Conservation (phyloP, 1,284 basidiomycete genomes). For the Pholiota adiposa region DNA sequence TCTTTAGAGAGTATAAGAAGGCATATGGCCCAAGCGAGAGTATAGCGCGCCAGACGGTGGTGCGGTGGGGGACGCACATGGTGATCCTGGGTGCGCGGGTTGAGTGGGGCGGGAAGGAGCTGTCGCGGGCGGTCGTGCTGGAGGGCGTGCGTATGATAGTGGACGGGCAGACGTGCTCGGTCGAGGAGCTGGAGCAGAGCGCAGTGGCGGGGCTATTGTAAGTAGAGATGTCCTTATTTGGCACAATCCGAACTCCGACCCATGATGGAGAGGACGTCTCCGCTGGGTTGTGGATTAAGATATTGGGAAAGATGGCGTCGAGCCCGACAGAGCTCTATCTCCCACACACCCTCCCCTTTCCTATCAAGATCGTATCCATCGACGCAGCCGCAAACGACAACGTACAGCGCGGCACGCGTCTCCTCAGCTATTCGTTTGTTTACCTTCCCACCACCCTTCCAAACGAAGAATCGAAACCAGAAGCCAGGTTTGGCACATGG, state of each 20-base stretch:
- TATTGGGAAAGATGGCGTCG: constrained; percentile 41
- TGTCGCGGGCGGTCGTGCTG: constrained; percentile 47
- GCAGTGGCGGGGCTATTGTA: constrained; percentile 26
- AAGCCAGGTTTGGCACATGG: constrained; percentile 86
- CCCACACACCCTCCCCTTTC: constrained; percentile 76
- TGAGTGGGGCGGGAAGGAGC: constrained; percentile 48
- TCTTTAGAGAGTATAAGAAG: constrained; percentile 46
- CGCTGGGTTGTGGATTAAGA: constrained; percentile 2
- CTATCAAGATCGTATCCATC: constrained; percentile 75
- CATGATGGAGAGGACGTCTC: background rate
- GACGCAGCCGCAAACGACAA: constrained; percentile 48
- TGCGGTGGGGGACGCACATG: constrained; percentile 55
- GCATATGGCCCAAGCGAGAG: constrained; percentile 21
- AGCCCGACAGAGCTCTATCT: constrained; percentile 70
- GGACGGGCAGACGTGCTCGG: constrained; percentile 36
- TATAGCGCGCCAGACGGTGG: constrained; percentile 29
- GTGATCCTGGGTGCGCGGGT: constrained; percentile 48
- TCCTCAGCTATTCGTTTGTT: constrained; percentile 81
- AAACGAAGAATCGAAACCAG: constrained; percentile 44
- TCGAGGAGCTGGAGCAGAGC: constrained; percentile 33
- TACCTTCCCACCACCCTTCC: constrained; percentile 44
- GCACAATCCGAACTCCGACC: constrained; percentile 11
- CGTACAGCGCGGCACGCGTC: constrained; percentile 70
- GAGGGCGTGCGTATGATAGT: constrained; percentile 50
- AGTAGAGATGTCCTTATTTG: constrained; percentile 7